Evolutionary conservation across 768 basidiomycete genomes (phyloP).

Genomic region (Psilocybe azurescens): DNA sequence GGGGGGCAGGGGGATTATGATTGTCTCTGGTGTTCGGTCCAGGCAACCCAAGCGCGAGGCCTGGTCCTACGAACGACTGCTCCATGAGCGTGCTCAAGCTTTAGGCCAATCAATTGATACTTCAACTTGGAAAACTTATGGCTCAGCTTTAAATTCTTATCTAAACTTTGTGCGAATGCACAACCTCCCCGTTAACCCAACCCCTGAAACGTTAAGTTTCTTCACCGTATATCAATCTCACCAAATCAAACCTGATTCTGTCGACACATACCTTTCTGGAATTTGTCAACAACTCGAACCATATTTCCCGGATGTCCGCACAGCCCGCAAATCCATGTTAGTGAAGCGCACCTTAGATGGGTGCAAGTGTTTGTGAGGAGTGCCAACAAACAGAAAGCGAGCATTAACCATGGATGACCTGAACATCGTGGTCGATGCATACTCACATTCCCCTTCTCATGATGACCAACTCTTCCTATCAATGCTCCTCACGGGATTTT

Average conservation of each 20-base stretch:
- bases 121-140: conserved; percentile 26
- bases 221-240: conserved; percentile 40
- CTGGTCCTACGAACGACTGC: conserved; percentile 40
- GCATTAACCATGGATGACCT: conserved; percentile 29
- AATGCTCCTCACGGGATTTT: conserved; percentile 32
- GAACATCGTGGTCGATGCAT: neutral
- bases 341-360: conserved; percentile 37
- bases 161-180: conserved; percentile 34
- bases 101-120: conserved; percentile 29
- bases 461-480: conserved; percentile 33
- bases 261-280: conserved; percentile 43
- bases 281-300: conserved; percentile 42
- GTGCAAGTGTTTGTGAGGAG: conserved; percentile 25
- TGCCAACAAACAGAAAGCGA: conserved; percentile 28
- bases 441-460: conserved; percentile 13
- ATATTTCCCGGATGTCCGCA: conserved; percentile 36
- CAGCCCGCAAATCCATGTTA: conserved; percentile 22
- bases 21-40: conserved; percentile 9
- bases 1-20: no score
- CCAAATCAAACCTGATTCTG: conserved; percentile 40
- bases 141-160: conserved; percentile 38
- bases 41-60: conserved; percentile 35
- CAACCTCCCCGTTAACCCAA: conserved; percentile 33
- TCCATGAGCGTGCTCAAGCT: conserved; percentile 29
- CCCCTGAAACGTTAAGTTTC: conserved; percentile 38